Base-by-base conservation (phyloP, 75 land plant genomes). In the Selaginella moellendorffii region DNA sequence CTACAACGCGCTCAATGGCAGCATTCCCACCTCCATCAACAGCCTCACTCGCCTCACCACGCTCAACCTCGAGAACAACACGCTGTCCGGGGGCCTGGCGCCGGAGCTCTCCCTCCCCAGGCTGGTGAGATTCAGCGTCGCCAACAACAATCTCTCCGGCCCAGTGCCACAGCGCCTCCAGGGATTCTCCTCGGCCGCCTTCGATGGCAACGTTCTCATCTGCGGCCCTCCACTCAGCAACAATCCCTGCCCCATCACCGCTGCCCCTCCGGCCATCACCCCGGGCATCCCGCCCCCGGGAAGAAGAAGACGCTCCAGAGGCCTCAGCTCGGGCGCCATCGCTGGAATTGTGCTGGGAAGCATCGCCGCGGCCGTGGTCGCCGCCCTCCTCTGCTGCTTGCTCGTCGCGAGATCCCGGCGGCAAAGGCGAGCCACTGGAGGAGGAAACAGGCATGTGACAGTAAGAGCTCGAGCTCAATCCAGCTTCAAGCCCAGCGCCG, bases 91-190 rank as follows among this genome's bases (percentile, higher is more conserved):
- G n/a, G 21, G 9, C 24, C 59, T 56, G 2, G 24, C 59, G 10
- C 46, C 46, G 5, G 10, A 36, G 14, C 46, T 74, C 31, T 18
- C 28, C 2, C 88, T 83, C 54, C 58, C 62, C 0, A 72, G 70
- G 64, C 77, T 83, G 52, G 67, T 30, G 22, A 77, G 80, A 70
- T 82, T 91, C 67, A 85, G 82, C 30, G 86, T 91, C 0, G 84
- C 97, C 9, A 63, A 71, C 66, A 91, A 87, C 67, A 54, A 54
- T 14, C 56, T 91, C 42, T 84, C 65, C 18, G 97, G 97, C 12
- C 66, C 79, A 5, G 53, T 91, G 0, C 93, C 97, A 0, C 19
- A 28, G 0, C 9, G 27, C 27, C 73, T 90, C 24, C 69, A 65
- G 2, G 1, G 46, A 1, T 46, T 72, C 30, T 21, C 62, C 0